Base-by-base conservation (phyloP, 306 rosid genomes). In the Phaseolus lunatus region DNA sequence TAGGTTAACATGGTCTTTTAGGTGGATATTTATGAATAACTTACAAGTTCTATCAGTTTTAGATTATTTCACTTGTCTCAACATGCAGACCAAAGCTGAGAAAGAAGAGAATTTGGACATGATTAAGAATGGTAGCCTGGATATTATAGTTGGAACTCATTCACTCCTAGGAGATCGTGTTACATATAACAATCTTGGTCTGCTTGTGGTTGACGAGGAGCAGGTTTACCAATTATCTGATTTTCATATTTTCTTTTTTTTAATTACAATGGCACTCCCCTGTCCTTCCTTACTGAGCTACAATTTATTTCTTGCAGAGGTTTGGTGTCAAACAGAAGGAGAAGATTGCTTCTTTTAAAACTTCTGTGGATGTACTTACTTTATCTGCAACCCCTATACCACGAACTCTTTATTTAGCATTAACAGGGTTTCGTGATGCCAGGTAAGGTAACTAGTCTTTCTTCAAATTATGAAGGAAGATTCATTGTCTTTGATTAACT, bases 251-350 rank as follows among this genome's bases (percentile, higher is more conserved):
- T 59, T 76, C 64, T 69, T 81, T 49, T 6, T 74, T 67, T 31
- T 77, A 69, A 73, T 79, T 59, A 43, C 48, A 24, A 54, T 66
- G 39, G 57, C 61, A 39, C 53, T 59, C 67, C 33, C 50, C 24
- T 73, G 41, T 22, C 73, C 47, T 80, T 58, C 53, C n/a, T 67
- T 50, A 41, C 37, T 59, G 73, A 69, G 67, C 62, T 62, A 48
- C 29, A 47, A 26, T 66, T 77, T 86, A 80, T 77, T 78, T 67
- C 80, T 53, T 47, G 54, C 87, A 92, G 96, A 92, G 98, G 87
- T 95, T 95, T 88, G 98, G 98, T 35, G 97, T 95, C 87, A 92
- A 95, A 73, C 98, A 95, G 80, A 95, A 95, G 87, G 98, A 92
- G 91, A 90, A 82, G 80, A 92, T 95, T 70, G 97, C 98, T 83